A percentile compares a stretch with the other conserved stretches of the same genome.
These are phyloP conservation scores for Diutina neorugosa DNA, from an alignment of 1,139 yeast genomes.

Conservation along the genomic window DNA sequence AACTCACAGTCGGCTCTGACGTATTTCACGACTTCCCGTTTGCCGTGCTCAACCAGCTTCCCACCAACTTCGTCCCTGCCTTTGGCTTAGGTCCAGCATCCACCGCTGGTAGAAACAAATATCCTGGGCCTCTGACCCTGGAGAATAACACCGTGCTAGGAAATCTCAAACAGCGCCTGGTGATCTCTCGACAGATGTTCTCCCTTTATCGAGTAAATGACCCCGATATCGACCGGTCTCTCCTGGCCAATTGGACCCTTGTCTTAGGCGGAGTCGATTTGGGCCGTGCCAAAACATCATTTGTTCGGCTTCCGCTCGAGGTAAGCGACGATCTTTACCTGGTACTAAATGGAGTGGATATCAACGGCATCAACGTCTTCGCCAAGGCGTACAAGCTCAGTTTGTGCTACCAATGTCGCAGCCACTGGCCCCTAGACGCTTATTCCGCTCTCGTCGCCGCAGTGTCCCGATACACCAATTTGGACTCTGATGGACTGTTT, in stretches of 20 bases:
- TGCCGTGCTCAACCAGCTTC: not conserved
- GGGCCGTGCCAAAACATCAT: not conserved
- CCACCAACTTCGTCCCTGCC: not conserved
- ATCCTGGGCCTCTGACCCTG: not conserved
- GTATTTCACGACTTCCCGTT: not conserved
- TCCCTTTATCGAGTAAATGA: not conserved
- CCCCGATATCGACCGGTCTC: not conserved
- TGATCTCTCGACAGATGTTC: not conserved
- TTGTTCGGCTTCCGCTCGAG: not conserved
- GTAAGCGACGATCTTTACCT: not conserved
- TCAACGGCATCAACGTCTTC: not conserved
- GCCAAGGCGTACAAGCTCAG: not conserved
- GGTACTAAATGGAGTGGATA: not conserved
- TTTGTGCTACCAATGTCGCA: not conserved
- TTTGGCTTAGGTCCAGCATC: constrained; percentile 3
- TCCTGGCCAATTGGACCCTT: not conserved
- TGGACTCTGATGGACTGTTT: not conserved
- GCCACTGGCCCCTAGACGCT: not conserved
- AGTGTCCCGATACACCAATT: not conserved
- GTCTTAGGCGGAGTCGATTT: not conserved
- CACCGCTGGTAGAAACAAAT: not conserved
- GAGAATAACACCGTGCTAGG: not conserved
- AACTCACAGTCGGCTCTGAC: not conserved
- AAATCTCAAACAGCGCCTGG: not conserved
- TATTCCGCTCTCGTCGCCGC: not conserved